These are phyloP conservation scores for Furcasterigmium sp. DNA, from an alignment of 2,329 filamentous ascomycete genomes.

Conservation along the genomic window DNA sequence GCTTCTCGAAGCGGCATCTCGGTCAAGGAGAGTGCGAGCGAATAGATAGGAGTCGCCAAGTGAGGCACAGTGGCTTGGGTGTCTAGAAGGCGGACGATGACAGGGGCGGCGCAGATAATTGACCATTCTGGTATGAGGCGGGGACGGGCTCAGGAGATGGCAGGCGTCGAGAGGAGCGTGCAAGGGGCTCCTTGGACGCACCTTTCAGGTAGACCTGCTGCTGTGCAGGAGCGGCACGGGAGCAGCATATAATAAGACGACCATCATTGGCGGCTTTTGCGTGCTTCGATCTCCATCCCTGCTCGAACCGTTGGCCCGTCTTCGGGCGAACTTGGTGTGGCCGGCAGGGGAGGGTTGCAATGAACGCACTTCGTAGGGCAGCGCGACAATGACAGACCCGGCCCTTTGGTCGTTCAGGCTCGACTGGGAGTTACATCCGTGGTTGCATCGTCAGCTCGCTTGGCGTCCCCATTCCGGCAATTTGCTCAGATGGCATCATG, in stretches of 20 bases:
- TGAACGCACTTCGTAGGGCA: background rate
- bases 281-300: no score
- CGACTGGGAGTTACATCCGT: background rate
- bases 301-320: background rate
- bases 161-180: no score
- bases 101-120: no score
- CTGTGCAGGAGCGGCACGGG: background rate
- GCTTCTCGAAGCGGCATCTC: conserved; percentile 1
- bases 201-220: background rate
- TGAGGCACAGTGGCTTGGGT: no score
- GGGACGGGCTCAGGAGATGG: no score
- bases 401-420: background rate
- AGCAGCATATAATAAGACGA: no score
- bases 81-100: no score
- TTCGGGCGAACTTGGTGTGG: background rate
- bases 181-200: background rate
- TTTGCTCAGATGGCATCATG: background rate
- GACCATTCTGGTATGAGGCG: no score
- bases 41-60: no score
- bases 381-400: background rate
- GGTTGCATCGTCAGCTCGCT: background rate
- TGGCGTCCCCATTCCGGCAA: background rate
- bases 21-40: background rate
- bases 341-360: background rate
- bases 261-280: no score